phyloP scores from a whole-genome alignment of 2,329 filamentous ascomycete species.

The Pestalotiopsis sp. region DNA sequence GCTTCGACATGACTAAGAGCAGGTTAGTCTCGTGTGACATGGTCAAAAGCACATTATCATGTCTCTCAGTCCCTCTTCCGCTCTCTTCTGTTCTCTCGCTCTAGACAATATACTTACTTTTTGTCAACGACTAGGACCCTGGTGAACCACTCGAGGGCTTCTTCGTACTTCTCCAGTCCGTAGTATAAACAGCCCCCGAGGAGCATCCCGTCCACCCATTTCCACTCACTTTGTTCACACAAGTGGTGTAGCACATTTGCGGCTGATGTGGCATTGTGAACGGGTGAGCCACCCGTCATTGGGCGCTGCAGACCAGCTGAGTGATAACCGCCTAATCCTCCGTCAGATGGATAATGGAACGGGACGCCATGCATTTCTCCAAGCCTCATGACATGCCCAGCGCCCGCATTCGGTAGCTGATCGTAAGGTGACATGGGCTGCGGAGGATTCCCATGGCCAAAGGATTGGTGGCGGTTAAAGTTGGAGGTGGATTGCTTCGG shows the following conservation, averaged over 20 bases:
- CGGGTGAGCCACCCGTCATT: conserved; percentile 38
- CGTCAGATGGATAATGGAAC: conserved; percentile 28
- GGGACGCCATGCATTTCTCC: conserved; percentile 19
- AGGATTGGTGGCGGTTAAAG: conserved; percentile 21
- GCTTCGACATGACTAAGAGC: conserved; percentile 81
- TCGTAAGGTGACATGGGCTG: conserved; percentile 9
- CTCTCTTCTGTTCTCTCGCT: too few relatives aligned
- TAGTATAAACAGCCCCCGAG: conserved; percentile 91
- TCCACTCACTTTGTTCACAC: conserved; percentile 80
- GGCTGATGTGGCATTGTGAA: conserved; percentile 64
- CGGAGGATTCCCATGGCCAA: conserved; percentile 14
- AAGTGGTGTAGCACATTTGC: conserved; percentile 73
- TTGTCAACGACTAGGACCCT: conserved; percentile 60
- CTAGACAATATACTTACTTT: conserved; percentile 44
- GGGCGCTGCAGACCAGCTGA: conserved; percentile 22
- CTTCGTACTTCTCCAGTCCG: conserved; percentile 81
- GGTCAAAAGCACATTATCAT: conserved; percentile 2
- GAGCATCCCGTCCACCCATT: conserved; percentile 92
- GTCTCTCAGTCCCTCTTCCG: too few relatives aligned
- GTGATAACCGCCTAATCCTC: conserved; percentile 20
- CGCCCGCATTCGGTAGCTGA: background rate
- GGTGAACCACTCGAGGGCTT: conserved; percentile 75
- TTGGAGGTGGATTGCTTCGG: conserved; percentile 19
- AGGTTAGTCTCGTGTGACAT: conserved; percentile 17
- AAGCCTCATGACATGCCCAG: conserved; percentile 7